phyloP scores from a whole-genome alignment of 441 rosid species.

The Gossypium schwendimanii region DNA sequence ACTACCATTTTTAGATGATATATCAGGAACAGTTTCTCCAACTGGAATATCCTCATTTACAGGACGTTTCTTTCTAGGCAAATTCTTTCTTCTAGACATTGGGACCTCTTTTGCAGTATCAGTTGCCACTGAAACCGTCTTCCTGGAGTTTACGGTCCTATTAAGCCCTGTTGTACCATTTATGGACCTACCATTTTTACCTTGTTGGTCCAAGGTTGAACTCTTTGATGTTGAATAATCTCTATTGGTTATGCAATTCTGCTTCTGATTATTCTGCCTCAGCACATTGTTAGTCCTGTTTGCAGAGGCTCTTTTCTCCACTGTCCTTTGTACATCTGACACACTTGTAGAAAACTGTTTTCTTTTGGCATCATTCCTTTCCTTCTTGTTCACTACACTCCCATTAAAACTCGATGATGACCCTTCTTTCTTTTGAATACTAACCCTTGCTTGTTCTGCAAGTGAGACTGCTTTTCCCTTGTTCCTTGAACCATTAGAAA shows the following conservation, averaged over 20 bases:
- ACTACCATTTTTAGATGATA: slow-evolving; percentile 30
- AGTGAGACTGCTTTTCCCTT: slow-evolving; percentile 40
- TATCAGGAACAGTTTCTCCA: slow-evolving; percentile 26
- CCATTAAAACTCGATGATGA: slow-evolving; percentile 25
- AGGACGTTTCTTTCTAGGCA: slow-evolving; percentile 32
- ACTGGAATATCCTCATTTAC: slow-evolving; percentile 23
- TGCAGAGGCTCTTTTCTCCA: slow-evolving; percentile 33
- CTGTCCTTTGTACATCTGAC: slow-evolving; percentile 30
- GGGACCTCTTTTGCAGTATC: slow-evolving; percentile 27
- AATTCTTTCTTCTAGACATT: slow-evolving; percentile 33
- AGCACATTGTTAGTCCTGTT: slow-evolving; percentile 36
- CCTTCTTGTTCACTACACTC: slow-evolving; percentile 29
- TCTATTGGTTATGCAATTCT: slow-evolving; percentile 37
- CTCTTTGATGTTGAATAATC: slow-evolving; percentile 26
- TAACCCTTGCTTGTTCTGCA: slow-evolving; percentile 36
- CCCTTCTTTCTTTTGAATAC: slow-evolving; percentile 37
- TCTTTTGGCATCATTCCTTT: slow-evolving; percentile 32
- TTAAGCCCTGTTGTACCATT: slow-evolving; percentile 27
- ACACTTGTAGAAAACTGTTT: slow-evolving; percentile 29
- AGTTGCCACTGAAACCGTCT: slow-evolving; percentile 19
- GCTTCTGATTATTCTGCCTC: slow-evolving; percentile 63
- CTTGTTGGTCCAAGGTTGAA: slow-evolving; percentile 34
- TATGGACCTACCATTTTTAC: slow-evolving; percentile 27
- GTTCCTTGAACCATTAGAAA: slow-evolving; percentile 29
- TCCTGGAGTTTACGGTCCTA: slow-evolving; percentile 39